A percentile compares a stretch with the other conserved stretches of the same genome.
Evolutionary conservation across 2,329 filamentous ascomycete species (phyloP).

Genomic region (Trichoderma koningii): DNA sequence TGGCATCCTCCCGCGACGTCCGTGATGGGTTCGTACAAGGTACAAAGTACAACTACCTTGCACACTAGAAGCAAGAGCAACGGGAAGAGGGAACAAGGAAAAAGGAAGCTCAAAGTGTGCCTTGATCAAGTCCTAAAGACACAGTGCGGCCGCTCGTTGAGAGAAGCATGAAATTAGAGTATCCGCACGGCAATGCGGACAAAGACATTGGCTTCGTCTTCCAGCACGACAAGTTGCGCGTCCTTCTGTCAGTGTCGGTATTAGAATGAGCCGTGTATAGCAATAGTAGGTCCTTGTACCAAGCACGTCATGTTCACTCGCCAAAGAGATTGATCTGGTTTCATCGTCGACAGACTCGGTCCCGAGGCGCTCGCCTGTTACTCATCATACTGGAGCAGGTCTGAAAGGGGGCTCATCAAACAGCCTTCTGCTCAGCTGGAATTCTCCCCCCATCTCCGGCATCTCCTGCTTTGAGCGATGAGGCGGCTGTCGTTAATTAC

Average conservation of each 20-base stretch:
- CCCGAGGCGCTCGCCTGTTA: no score
- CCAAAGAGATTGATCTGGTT: no score
- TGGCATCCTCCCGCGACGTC: no score
- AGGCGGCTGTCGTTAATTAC: neutral
- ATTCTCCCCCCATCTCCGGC: no score
- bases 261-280: no score
- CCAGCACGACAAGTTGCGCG: neutral
- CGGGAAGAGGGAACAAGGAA: neutral
- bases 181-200: constrained; percentile 10
- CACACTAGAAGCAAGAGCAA: neutral
- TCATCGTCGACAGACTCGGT: no score
- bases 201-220: neutral
- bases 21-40: neutral
- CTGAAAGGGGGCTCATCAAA: no score
- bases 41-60: neutral
- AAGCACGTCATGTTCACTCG: no score
- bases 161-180: constrained; percentile 10
- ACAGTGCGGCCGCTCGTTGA: constrained; percentile 1
- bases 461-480: neutral
- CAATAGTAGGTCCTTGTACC: no score
- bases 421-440: no score
- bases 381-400: no score
- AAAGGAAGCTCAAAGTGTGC: neutral
- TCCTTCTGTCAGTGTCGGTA: no score
- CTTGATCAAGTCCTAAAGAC: neutral